Evolutionary conservation across 345 rosid genomes (phyloP).

Genomic region (Bretschneidera sinensis): DNA sequence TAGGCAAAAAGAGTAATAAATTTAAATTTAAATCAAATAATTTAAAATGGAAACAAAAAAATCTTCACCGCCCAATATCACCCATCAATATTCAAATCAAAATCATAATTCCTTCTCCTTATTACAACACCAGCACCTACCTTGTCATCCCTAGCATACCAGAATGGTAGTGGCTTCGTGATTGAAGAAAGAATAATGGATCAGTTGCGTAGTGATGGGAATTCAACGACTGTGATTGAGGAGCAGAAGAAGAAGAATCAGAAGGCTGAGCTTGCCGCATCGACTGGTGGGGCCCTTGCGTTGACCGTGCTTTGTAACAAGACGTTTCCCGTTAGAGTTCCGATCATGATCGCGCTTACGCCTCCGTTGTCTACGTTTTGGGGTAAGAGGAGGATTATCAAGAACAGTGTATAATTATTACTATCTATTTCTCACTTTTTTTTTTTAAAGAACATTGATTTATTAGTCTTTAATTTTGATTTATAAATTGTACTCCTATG

Average conservation of each 20-base stretch:
- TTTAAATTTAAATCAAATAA: too few species aligned
- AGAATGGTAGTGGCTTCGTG: neutral
- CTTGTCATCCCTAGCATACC: slow-evolving; percentile 8
- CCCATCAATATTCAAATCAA: too few species aligned
- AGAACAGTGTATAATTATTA: slow-evolving; percentile 41
- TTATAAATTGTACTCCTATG: too few species aligned
- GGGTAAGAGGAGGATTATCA: slow-evolving; percentile 61
- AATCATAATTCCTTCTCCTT: too few species aligned
- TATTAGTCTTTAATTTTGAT: too few species aligned
- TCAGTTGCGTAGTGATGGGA: neutral
- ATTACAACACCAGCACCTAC: slow-evolving; percentile 6
- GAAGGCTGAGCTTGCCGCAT: slow-evolving; percentile 67
- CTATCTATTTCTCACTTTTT: too few species aligned
- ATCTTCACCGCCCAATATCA: too few species aligned
- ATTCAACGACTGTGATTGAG: slow-evolving; percentile 12
- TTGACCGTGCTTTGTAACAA: slow-evolving; percentile 82
- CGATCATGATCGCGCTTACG: slow-evolving; percentile 74
- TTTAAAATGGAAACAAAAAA: too few species aligned
- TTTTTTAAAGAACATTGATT: too few species aligned
- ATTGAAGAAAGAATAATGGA: neutral
- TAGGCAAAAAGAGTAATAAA: too few species aligned
- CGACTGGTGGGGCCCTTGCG: slow-evolving; percentile 77
- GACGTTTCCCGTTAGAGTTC: slow-evolving; percentile 77
- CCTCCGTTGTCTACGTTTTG: slow-evolving; percentile 77
- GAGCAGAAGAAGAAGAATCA: slow-evolving; percentile 34